Base-by-base conservation (phyloP, 1,284 basidiomycete species). In the Moesziomyces sp. region DNA sequence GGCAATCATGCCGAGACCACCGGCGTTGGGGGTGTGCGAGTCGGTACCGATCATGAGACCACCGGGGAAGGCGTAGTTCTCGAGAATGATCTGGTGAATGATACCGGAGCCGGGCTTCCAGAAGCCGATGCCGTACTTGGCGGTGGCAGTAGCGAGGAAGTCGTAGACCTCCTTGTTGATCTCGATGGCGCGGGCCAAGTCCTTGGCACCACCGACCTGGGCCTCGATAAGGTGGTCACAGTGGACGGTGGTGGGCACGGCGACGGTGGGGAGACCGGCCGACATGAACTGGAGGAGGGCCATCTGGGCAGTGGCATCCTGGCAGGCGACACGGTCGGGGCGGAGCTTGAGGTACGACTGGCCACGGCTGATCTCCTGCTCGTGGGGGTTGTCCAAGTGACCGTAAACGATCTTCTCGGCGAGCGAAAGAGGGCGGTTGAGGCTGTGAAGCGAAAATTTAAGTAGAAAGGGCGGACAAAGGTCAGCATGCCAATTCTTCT, bases 261-360 rank as follows among this genome's bases (percentile, higher is more conserved):
- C 92, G 78, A 91, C 93, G 70, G 88, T 88, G 43, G 90, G 86
- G 54, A 98, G 89, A 49, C 93, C 94, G 58, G 95, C 96, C 62
- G 96, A 97, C 93, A 98, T 98, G 86, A 99, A 99, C 86, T 99
- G 97, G 65, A 99, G 86, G 62, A 97, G 91, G 43, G 97, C 97
- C 97, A 99, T 99, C 91, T 99, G 97, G 51, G 97, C 97, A 50
- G 94, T 97, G 46, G 97, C 97, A 89, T 99, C 97, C 88, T 99
- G 97, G 88, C 96, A 99, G 60, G 97, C 96, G 77, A 99, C 97
- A 83, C 97, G 94, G 74, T 82, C 83, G 26, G 83, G 83, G 30
- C 82, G 82, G 46, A 84, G 79, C 72, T 82, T 82, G 61, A 84
- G 80, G 75, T 84, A 83, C 5, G 83, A 83, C 21, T 47, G 42